Base-by-base conservation (phyloP, 306 rosid species). In the Argentina anserina region DNA sequence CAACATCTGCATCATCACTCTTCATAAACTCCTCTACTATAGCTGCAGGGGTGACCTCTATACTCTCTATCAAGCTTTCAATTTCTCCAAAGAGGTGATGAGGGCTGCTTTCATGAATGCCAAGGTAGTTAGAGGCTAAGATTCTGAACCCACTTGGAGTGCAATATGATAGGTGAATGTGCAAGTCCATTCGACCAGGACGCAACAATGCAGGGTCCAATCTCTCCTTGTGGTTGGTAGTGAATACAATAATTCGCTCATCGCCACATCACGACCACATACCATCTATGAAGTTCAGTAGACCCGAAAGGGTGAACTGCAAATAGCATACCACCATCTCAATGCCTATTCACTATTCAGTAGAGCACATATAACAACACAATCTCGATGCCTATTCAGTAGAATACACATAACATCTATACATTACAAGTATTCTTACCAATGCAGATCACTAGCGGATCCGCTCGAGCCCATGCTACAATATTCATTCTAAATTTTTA, bases 221-320 rank as follows among this genome's bases (percentile, higher is more conserved):
- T 53, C 52, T 77, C 0, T 86, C 91, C 56, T 50, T 80, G 60
- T 90, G 87, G 17, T 88, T 88, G 4, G 96, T 86, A 0, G 96
- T 88, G 69, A 90, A 84, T 9, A 90, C 47, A 1, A 88, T 70
- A 18, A 90, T 84, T 31, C 90, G 33, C 67, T 88, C 90, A 10
- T 88, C 96, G 0, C 91, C 91, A 2, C 76, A 75, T 59, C 93
- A 78, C 1, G 91, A 83, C 88, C 93, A 90, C 56, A 90, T 33
- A 7, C 90, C 91, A 66, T 90, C 90, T 56, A 86, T 82, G 75
- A 77, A 75, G 77, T 86, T 86, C 12, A 49, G 55, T 0, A 49
- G 55, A 3, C 25, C 55, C 25, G 55, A 49, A n/a, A 49, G 55
- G 7, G 55, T 49, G 55, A 49, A 49, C 55, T 49, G 55, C 55